Base-by-base conservation (phyloP, 2,329 filamentous ascomycete genomes). In the Xylariaceae sp. region DNA sequence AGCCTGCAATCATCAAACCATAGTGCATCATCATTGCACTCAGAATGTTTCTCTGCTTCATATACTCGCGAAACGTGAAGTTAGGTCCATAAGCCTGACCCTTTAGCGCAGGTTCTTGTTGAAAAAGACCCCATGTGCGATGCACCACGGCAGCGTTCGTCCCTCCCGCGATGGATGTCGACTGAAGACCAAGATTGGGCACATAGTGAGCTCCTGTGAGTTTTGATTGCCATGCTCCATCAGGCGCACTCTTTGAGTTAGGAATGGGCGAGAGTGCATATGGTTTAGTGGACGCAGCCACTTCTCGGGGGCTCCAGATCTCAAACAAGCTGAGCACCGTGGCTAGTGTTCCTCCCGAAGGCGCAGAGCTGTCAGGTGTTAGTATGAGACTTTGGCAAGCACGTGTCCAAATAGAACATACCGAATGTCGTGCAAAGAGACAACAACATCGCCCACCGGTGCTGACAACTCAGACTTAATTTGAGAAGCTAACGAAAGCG, bases 261-360 rank as follows among this genome's bases (percentile, higher is more conserved):
- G 79, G 75, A 10, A 85, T 69, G 0, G 86, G 85, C 0, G 84
- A 88, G 8, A 83, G 72, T 1, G 80, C 79, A 67, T 80, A 87
- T 11, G 85, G 84, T 23, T 72, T 69, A 56, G 75, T 70, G 1
- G 80, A 73, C 2, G 72, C 74, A 11, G 67, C 69, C 4, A 87
- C 64, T 55, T 86, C 75, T 52, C 76, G 73, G 15, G 82, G 54
- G 18, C 75, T 73, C 67, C 80, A 85, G 51, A 73, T 71, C 30
- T 87, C 84, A 58, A 85, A 77, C 18, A 85, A 64, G 51, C 71
- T 80, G 11, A 97, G 72, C 3, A 86, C 76, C 0, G 90, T 92
- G 39, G 83, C 79, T 3, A 92, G 74, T 1, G 89, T 87, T 51
- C 86, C 86, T n/a, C 86, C 86, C 1, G 85, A 88, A 2, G 83